Evolutionary conservation across 768 basidiomycete genomes (phyloP).

Genomic region (Amanita rubescens): DNA sequence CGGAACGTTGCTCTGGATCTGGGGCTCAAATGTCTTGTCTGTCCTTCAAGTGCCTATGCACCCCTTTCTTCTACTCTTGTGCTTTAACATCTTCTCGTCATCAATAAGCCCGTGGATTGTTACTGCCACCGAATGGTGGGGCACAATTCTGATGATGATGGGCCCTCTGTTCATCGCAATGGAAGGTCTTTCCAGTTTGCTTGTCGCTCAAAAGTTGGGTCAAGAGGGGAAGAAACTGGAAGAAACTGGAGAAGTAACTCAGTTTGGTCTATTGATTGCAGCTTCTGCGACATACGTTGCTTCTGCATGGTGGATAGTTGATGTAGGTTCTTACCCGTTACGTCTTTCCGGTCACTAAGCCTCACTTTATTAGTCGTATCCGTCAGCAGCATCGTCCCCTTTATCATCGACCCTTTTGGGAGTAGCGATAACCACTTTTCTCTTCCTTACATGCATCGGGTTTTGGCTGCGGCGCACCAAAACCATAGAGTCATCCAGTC

Average conservation of each 20-base stretch:
- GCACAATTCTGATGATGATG: constrained; percentile 56
- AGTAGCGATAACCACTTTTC: constrained; percentile 77
- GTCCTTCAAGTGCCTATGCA: constrained; percentile 83
- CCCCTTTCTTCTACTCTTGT: constrained; percentile 78
- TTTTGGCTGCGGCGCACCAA: constrained; percentile 86
- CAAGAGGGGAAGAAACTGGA: constrained; percentile 70
- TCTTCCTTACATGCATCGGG: constrained; percentile 89
- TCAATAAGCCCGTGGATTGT: constrained; percentile 51
- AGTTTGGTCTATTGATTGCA: constrained; percentile 68
- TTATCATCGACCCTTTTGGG: constrained; percentile 87
- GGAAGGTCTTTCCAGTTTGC: constrained; percentile 78
- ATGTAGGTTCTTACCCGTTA: constrained; percentile 37
- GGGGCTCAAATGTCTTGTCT: constrained; percentile 64
- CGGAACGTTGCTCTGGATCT: constrained; percentile 67
- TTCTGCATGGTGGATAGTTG: constrained; percentile 83
- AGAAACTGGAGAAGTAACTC: constrained; percentile 62
- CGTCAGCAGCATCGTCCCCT: constrained; percentile 75
- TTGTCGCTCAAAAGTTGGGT: constrained; percentile 77
- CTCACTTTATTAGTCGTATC: constrained; percentile 52
- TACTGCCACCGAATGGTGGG: constrained; percentile 64
- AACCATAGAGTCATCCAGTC: constrained; percentile 84
- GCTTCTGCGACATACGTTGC: constrained; percentile 75
- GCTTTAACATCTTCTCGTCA: constrained; percentile 77
- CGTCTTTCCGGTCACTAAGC: constrained; percentile 10
- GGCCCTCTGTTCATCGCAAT: constrained; percentile 75